Evolutionary conservation across 176 grass and related monocot genomes (phyloP), one percentile per base, ranked within the genome.

Genomic region (Secale cereale): DNA sequence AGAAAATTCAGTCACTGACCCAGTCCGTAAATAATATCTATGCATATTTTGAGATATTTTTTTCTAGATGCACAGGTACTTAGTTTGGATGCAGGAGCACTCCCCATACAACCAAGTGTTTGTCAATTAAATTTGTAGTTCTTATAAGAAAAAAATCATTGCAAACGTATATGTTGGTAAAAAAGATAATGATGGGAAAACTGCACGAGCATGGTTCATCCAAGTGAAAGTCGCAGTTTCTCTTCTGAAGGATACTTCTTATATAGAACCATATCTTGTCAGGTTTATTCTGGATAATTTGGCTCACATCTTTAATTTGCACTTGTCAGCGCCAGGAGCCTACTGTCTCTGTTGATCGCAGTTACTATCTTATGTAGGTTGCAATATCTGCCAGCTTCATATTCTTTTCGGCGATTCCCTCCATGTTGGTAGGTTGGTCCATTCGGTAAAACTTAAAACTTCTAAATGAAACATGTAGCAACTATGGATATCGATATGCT

Each of bases 401-500:
- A 65, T 97, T 92, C 41, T 71, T 97, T 72, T 92, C 78, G 3
- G 81, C 68, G 15, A 92, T 94, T 73, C 94, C 77, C 30, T 73
- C 92, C 66, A 68, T 97, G 78, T 68, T 94, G 73, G 92, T 97
- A 70, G 8, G 83, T 57, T 59, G 59, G 23, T 84, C 33, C 37
- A 10, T 37, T 27, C 11, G 13, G 19, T 22, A 22, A 57, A 57
- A 57, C 20, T 46, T 22, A 26, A 48, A 59, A 59, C 37, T 69
- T 41, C 23, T 36, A 14, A 62, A 20, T 48, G 59, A 1, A 16
- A 75, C 31, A 63, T 25, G 56, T 28, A 82, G 29, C 9, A 74
- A 13, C 25, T 59, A 40, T 68, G 64, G 5, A 80, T 80, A 25
- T 5, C 0, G 7, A 43, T 11, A 85, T 86, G 14, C 26, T n/a